Evolutionary conservation across 805 yeast genomes (phyloP).

Genomic region (Ogataea trehaloabstinens): DNA sequence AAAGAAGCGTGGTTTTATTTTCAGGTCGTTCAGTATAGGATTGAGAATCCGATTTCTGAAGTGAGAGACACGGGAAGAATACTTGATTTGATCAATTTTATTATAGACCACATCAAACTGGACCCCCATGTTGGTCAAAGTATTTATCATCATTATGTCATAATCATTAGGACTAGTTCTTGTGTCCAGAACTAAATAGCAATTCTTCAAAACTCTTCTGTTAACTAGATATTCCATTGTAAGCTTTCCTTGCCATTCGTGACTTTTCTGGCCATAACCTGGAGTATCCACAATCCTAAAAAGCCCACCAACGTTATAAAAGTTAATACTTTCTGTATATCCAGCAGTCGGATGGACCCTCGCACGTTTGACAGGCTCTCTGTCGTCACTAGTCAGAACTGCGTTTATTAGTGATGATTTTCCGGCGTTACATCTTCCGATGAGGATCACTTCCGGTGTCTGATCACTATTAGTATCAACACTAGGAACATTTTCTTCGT

Average conservation of each 20-base stretch:
- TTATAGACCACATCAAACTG: conserved; percentile 77
- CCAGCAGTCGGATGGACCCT: conserved; percentile 34
- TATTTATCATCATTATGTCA: conserved; percentile 53
- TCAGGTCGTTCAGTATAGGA: conserved; percentile 39
- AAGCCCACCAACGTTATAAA: conserved; percentile 62
- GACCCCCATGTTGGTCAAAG: conserved; percentile 52
- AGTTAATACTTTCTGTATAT: conserved; percentile 62
- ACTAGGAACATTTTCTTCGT: conserved; percentile 3
- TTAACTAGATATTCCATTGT: conserved; percentile 60
- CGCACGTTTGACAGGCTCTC: conserved; percentile 40
- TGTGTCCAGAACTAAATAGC: conserved; percentile 62
- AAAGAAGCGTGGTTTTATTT: conserved; percentile 39
- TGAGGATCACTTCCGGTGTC: conserved; percentile 70
- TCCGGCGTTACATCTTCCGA: conserved; percentile 87
- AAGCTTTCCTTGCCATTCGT: conserved; percentile 62
- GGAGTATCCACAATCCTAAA: conserved; percentile 81
- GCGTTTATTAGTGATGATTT: conserved; percentile 75
- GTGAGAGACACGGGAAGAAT: conserved; percentile 28
- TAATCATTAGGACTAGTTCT: conserved; percentile 55
- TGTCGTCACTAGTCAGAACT: conserved; percentile 42
- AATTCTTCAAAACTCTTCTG: conserved; percentile 53
- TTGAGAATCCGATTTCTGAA: conserved; percentile 39
- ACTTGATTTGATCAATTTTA: conserved; percentile 60
- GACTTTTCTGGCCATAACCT: conserved; percentile 81
- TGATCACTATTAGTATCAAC: conserved; percentile 21